Base-by-base conservation (phyloP, 805 yeast genomes). In the Yarrowia sp. region DNA sequence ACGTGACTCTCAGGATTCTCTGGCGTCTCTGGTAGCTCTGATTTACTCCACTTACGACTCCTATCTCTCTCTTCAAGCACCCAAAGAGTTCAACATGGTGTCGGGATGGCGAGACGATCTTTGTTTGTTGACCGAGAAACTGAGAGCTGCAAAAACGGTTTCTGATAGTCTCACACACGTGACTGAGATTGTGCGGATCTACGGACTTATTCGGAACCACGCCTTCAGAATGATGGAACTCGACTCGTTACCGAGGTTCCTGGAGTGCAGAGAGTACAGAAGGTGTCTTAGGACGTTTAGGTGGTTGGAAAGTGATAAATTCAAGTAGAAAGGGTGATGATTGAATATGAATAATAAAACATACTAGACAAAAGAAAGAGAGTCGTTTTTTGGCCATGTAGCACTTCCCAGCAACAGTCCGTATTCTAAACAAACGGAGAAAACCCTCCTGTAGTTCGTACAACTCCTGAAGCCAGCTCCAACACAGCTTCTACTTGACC, bases 41-140 rank as follows among this genome's bases (percentile, higher is more conserved):
- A 43, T 58, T 9, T 58, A 38, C 40, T 17, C 40, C 30, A 43
- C 50, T n/a, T 58, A 42, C 12, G 64, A 58, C 50, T 42, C 64
- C 0, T 58, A 58, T 33, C 50, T 58, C 69, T 67, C 70, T 38
- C 49, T 38, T 2, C 34, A 20, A 10, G 84, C 94, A 0, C 87
- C 91, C 0, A 85, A 81, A 71, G 87, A 86, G 68, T 76, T 90
- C 39, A 91, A 91, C 72, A 86, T 90, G 58, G 87, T 17, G 30
- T 42, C 50, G 6, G 14, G 7, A 2, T 58, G 64, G 64, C 12
- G 64, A 19, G 64, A 58, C 10, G 40, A 58, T 17, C 19, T 58
- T 33, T 30, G 49, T 43, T 2, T 4, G n/a, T 17, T 58, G 50
- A 58, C 64, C 1, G 30, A n/a, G 8, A 33, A 33, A 1, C 17